Conservation (phyloP, 495 filamentous ascomycete species). For the Aspergillus sparsus region DNA sequence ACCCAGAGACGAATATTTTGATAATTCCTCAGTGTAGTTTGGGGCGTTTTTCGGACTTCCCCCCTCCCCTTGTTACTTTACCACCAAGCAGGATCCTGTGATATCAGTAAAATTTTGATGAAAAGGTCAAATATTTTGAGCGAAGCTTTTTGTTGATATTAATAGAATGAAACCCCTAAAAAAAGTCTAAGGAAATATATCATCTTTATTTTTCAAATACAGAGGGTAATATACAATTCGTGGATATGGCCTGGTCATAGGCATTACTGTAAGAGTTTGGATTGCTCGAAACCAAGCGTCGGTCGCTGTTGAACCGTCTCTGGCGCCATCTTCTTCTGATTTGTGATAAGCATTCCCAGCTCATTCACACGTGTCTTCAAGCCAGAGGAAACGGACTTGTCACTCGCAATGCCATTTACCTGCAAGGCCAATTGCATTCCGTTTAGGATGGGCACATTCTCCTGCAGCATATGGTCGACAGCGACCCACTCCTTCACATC, state of each 20-base stretch:
- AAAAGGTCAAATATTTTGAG: not conserved
- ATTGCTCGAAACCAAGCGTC: slow-evolving; percentile 24
- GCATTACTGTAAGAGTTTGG: slow-evolving; percentile 16
- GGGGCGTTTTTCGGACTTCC: not conserved
- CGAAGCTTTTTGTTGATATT: slow-evolving; percentile 9
- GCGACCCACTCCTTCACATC: slow-evolving; percentile 19
- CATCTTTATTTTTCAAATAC: slow-evolving; percentile 24
- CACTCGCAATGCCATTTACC: slow-evolving; percentile 22
- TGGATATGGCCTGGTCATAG: slow-evolving; percentile 8
- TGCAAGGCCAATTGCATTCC: slow-evolving; percentile 32
- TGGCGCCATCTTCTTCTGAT: slow-evolving; percentile 27
- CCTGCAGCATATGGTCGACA: slow-evolving; percentile 29
- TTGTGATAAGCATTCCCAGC: slow-evolving; percentile 24
- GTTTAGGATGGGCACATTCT: slow-evolving; percentile 35
- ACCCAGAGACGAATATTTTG: not conserved
- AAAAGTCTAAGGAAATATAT: slow-evolving; percentile 11
- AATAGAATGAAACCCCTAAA: slow-evolving; percentile 10
- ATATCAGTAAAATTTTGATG: not conserved
- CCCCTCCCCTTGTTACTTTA: not conserved
- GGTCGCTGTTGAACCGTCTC: slow-evolving; percentile 21
- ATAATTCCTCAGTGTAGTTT: slow-evolving; percentile 1
- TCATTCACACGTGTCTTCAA: slow-evolving; percentile 26
- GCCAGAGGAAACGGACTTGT: slow-evolving; percentile 14
- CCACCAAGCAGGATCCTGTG: slow-evolving; percentile 5
- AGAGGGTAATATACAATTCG: slow-evolving; percentile 33